Percentiles rank a stretch among this genome's conserved stretches.
phyloP scores from a whole-genome alignment of 768 basidiomycete genomes.

The Rhodotorula toruloides region DNA sequence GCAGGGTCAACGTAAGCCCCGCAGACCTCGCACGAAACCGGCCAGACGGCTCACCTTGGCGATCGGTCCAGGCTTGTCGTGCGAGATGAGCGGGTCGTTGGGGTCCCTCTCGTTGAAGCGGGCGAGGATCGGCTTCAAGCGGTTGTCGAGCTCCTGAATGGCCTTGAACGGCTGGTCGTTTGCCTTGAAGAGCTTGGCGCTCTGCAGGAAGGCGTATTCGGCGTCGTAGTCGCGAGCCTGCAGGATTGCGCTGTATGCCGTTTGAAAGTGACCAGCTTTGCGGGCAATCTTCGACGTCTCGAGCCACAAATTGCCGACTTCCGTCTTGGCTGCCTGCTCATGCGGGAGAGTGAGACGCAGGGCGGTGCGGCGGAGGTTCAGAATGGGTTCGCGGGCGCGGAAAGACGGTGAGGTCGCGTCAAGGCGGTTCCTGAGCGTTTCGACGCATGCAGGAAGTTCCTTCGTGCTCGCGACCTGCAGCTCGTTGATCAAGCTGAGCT shows the following conservation, averaged over 20 bases:
- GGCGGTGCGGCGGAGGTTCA: slow-evolving; percentile 82
- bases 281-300: slow-evolving; percentile 90
- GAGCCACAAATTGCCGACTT: slow-evolving; percentile 79
- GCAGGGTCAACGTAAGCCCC: background rate
- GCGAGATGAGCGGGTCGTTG: slow-evolving; percentile 8
- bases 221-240: slow-evolving; percentile 70
- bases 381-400: slow-evolving; percentile 75
- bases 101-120: background rate
- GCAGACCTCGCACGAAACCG: background rate
- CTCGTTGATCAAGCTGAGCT: slow-evolving; percentile 60
- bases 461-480: background rate
- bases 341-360: slow-evolving; percentile 53
- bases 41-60: slow-evolving; percentile 58
- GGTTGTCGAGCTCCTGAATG: slow-evolving; percentile 77
- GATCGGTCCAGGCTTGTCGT: slow-evolving; percentile 48
- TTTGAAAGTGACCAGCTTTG: slow-evolving; percentile 91
- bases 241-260: slow-evolving; percentile 89
- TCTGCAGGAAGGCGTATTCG: slow-evolving; percentile 78
- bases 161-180: slow-evolving; percentile 77
- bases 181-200: slow-evolving; percentile 74
- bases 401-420: slow-evolving; percentile 79
- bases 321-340: slow-evolving; percentile 5
- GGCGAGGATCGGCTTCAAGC: slow-evolving; percentile 43
- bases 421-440: slow-evolving; percentile 59
- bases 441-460: slow-evolving; percentile 49